Evolutionary conservation across 108 stramenopile species (phyloP).

Genomic region (Fragilariopsis cylindrus): DNA sequence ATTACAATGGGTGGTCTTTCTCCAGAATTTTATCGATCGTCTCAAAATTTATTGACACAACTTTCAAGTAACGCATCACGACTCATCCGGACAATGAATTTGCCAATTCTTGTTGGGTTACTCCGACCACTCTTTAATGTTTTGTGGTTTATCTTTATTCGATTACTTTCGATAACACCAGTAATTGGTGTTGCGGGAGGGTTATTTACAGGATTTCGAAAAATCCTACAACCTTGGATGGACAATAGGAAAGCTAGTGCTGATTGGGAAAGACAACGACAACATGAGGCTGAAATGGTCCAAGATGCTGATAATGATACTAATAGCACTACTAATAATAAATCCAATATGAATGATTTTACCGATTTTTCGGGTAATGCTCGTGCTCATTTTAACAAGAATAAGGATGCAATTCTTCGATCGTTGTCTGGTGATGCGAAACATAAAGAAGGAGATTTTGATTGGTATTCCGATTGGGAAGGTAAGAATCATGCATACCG

Average conservation of each 20-base stretch:
- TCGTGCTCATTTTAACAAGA: constrained; percentile 46
- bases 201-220: constrained; percentile 66
- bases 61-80: constrained; percentile 11
- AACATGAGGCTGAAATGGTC: constrained; percentile 56
- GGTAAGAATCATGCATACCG: constrained; percentile 4
- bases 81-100: constrained; percentile 3
- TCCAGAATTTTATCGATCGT: constrained; percentile 31
- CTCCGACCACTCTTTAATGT: constrained; percentile 15
- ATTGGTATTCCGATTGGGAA: constrained; percentile 85
- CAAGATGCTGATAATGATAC: constrained; percentile 20
- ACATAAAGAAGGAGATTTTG: constrained; percentile 53
- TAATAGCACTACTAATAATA: not conserved
- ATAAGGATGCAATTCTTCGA: constrained; percentile 52
- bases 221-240: constrained; percentile 74
- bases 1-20: not conserved
- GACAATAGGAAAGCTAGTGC: constrained; percentile 53
- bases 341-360: constrained; percentile 45
- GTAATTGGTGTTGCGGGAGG: constrained; percentile 60
- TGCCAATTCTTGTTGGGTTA: constrained; percentile 13
- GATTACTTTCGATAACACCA: constrained; percentile 43
- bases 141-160: constrained; percentile 36
- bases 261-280: constrained; percentile 84
- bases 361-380: constrained; percentile 53
- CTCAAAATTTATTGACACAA: constrained; percentile 33
- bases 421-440: constrained; percentile 52